These are phyloP conservation scores for Penicillium psychrofluorescens DNA, from an alignment of 495 filamentous ascomycete genomes.

Conservation along the genomic window DNA sequence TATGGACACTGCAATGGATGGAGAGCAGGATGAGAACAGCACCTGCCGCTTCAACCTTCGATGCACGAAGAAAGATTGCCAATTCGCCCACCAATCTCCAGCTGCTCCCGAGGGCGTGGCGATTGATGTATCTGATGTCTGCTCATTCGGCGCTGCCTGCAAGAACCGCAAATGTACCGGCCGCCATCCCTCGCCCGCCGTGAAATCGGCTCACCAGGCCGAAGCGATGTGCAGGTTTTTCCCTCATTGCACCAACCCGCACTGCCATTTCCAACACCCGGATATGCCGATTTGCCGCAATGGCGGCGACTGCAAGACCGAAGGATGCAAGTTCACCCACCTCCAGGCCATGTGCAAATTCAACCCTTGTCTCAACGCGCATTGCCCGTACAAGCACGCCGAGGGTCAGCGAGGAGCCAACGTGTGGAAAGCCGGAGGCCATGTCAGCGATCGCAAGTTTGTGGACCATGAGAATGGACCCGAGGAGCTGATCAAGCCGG, in stretches of 20 bases:
- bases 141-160: slow-evolving; percentile 82
- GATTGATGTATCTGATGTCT: slow-evolving; percentile 73
- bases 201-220: slow-evolving; percentile 64
- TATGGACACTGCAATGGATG: slow-evolving; percentile 29
- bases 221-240: slow-evolving; percentile 91
- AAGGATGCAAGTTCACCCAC: slow-evolving; percentile 88
- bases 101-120: slow-evolving; percentile 76
- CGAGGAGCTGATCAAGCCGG: slow-evolving; percentile 78
- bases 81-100: slow-evolving; percentile 89
- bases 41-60: slow-evolving; percentile 78
- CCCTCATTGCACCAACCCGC: slow-evolving; percentile 83
- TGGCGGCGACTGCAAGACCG: slow-evolving; percentile 78
- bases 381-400: slow-evolving; percentile 81
- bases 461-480: slow-evolving; percentile 56
- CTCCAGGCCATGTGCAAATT: slow-evolving; percentile 76
- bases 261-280: slow-evolving; percentile 82
- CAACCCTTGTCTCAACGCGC: slow-evolving; percentile 79
- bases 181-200: slow-evolving; percentile 85
- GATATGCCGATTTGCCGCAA: slow-evolving; percentile 80
- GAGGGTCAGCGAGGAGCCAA: slow-evolving; percentile 80
- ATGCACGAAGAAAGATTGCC: slow-evolving; percentile 84
- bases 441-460: slow-evolving; percentile 91
- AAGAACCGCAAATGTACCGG: slow-evolving; percentile 91
- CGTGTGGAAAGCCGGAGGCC: slow-evolving; percentile 69
- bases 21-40: slow-evolving; percentile 48